These are phyloP conservation scores for Triticum urartu DNA, from an alignment of 176 grass and related monocot genomes.

Conservation along the genomic window DNA sequence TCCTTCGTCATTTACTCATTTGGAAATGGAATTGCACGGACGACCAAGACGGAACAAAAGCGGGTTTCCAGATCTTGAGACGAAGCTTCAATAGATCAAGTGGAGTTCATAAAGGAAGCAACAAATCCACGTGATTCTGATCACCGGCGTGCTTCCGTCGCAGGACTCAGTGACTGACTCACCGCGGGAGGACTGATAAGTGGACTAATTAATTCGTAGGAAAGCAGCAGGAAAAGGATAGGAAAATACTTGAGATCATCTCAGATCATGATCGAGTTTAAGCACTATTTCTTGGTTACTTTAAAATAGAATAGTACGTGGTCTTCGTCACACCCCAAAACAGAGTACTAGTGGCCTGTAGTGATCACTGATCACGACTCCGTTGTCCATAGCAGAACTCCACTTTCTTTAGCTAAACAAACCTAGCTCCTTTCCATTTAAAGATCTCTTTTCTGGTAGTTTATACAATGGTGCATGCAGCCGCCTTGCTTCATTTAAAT, in stretches of 20 bases:
- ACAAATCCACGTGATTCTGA: neutral
- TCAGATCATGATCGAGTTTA: neutral
- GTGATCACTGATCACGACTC: no score
- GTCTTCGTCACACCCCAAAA: neutral
- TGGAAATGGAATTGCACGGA: no score
- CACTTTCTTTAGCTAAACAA: no score
- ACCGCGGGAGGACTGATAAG: neutral
- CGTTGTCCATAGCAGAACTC: no score
- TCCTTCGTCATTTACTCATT: no score
- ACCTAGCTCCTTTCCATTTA: no score
- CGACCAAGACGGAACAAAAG: no score
- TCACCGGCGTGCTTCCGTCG: neutral
- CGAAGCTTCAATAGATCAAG: no score
- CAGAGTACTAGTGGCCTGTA: neutral
- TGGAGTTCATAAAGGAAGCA: no score
- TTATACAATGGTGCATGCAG: neutral
- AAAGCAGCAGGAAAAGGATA: neutral
- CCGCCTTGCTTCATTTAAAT: neutral
- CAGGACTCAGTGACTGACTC: neutral
- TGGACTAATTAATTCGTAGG: neutral
- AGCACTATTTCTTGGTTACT: neutral
- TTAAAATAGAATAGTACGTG: neutral
- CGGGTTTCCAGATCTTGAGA: no score
- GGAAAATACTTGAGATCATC: neutral
- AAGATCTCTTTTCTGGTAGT: no score